phyloP scores from a whole-genome alignment of 257 asterid genomes.

The Eustoma russellianum region DNA sequence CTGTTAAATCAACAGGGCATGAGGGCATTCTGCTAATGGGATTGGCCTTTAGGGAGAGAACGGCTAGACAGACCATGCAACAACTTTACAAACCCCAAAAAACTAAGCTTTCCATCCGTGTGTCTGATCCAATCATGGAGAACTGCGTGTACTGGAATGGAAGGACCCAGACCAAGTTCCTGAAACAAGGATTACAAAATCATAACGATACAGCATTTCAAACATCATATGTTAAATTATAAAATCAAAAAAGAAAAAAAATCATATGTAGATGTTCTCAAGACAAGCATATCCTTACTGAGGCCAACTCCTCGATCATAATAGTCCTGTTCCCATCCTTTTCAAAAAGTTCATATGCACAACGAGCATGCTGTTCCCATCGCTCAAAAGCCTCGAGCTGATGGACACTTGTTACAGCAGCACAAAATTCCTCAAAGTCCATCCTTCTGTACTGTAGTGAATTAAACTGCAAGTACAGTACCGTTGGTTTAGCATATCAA shows the following conservation, averaged over 20 bases:
- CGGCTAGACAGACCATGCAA: constrained; percentile 76
- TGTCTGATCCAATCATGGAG: constrained; percentile 85
- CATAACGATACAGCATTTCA: background rate
- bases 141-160: constrained; percentile 79
- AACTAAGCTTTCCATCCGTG: constrained; percentile 82
- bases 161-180: constrained; percentile 91
- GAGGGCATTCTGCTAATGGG: background rate
- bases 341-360: constrained; percentile 82
- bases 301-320: constrained; percentile 86
- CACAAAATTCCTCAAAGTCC: constrained; percentile 93
- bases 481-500: constrained; percentile 10
- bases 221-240: background rate
- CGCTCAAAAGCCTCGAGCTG: constrained; percentile 75
- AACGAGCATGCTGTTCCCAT: constrained; percentile 89
- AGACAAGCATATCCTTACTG: constrained; percentile 31
- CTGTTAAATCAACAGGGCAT: too few relatives aligned
- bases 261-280: background rate
- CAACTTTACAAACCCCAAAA: constrained; percentile 70
- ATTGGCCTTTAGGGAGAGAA: constrained; percentile 52
- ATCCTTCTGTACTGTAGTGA: constrained; percentile 91
- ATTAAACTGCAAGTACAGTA: constrained; percentile 39
- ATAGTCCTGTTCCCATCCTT: constrained; percentile 86
- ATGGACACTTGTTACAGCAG: constrained; percentile 64
- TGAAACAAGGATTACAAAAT: constrained; percentile 16
- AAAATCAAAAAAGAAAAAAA: background rate